Evolutionary conservation across 2,329 filamentous ascomycete genomes (phyloP), one percentile per base, ranked within the genome.

Genomic region (Paecilomyces fulvus): DNA sequence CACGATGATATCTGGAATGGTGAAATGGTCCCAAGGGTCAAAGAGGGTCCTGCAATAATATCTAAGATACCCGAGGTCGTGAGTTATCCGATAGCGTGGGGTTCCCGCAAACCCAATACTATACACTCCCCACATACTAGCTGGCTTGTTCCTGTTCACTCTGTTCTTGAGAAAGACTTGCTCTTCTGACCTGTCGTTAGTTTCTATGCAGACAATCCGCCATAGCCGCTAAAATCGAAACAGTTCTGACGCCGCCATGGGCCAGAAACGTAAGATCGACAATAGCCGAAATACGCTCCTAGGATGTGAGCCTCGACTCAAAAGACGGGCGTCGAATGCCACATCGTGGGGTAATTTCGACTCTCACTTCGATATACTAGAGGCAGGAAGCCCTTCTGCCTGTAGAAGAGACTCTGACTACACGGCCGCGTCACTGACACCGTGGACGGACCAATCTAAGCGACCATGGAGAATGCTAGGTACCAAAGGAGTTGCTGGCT

Each of bases 391-490:
- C 25, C 17, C 50, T n/a, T 9, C 28, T 1, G 20, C 23, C 28
- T 49, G 12, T 20, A 28, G 21, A 49, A 23, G 14, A 25, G 20
- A 8, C 21, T 49, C 21, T n/a, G 21, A 12, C 1, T 20, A 28
- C 3, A 21, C 20, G 11, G 23, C 7, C 8, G n/a, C 48, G 4
- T 43, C 23, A n/a, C 48, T 23, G 12, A 20, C 48, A 20, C 21
- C 14, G 23, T 23, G 48, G 48, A 49, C 11, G 8, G 21, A 28
- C 17, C 6, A 28, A n/a, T 10, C 7, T 51, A 23, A 54, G 53
- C 52, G 51, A 30, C 28, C 28, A n/a, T 68, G 69, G 65, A 62
- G 68, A 6, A 65, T 64, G 17, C 54, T 67, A 10, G 70, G 69
- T 0, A 61, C 68, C 53, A 65, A 59, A 1, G 67, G 63, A 9